Base-by-base conservation (phyloP, 495 filamentous ascomycete species). In the Penicillium fimorum region DNA sequence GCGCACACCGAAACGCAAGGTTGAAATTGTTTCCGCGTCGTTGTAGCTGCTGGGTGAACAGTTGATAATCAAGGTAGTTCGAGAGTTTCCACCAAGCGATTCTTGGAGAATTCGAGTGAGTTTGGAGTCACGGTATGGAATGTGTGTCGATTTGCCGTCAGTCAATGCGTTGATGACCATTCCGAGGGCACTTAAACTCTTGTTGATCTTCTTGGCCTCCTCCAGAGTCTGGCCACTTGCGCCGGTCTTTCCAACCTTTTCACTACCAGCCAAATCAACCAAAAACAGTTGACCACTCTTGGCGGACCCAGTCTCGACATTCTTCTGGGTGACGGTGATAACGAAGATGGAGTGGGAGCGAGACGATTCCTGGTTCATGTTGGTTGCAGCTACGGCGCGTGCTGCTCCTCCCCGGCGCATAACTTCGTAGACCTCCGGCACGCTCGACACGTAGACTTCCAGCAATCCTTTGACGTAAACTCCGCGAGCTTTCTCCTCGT, bases 181-280 rank as follows among this genome's bases (percentile, higher is more conserved):
- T 66, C 94, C 94, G 27, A 98, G 80, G 18, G 94, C 92, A 67
- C 92, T 96, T 77, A 98, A 82, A 78, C 91, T 96, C 80, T 96
- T 97, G 82, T 98, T 98, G 78, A 98, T 98, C 79, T 98, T 98
- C 79, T 98, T 97, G 25, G 95, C 94, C 69, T 98, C 94, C 68
- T 98, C 94, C 22, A 98, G 81, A 15, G 95, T 98, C 72, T 98
- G 94, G 49, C 94, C 94, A 69, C 90, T 96, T 62, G 94, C 94
- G 59, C 94, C 94, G 13, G 94, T 98, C 82, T 98, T 98, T 61
- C 94, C 94, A 43, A 98, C 91, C 74, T 98, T 98, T 75, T 98
- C 94, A 68, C 88, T 93, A 79, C 94, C 94, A 35, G 94, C 94
- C 76, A 98, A 78, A 86, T 98, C 94, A 56, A 98, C 94, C 65